phyloP scores from a whole-genome alignment of 352 stramenopile genomes.

The Aphanomyces euteiches region DNA sequence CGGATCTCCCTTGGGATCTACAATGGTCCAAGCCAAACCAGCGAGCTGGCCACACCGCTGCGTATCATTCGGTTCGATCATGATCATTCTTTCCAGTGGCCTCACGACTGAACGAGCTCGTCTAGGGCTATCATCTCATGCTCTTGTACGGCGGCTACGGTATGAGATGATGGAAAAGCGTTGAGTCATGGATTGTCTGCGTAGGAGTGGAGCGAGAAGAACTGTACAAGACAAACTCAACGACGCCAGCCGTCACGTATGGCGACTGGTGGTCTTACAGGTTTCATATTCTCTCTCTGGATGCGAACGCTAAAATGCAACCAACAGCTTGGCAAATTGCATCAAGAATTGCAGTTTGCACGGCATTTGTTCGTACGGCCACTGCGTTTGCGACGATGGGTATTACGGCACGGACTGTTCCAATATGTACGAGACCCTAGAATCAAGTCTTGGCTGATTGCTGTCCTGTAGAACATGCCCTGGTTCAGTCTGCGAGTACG shows the following conservation, averaged over 20 bases:
- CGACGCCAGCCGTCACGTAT: constrained; percentile 53
- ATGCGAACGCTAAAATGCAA: too few species aligned
- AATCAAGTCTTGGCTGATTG: background rate
- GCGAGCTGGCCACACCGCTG: constrained; percentile 75
- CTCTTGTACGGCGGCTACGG: constrained; percentile 88
- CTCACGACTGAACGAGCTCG: too few species aligned
- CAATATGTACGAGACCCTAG: constrained; percentile 59
- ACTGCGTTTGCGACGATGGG: constrained; percentile 90
- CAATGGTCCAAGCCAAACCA: constrained; percentile 86
- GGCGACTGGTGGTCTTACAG: constrained; percentile 88
- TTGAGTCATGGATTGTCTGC: background rate
- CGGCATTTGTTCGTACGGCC: constrained; percentile 88
- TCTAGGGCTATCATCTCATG: constrained; percentile 49
- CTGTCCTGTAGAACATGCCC: constrained; percentile 62
- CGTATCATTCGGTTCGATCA: constrained; percentile 60
- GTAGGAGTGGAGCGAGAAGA: constrained; percentile 41
- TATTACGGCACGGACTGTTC: constrained; percentile 97
- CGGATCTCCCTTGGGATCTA: constrained; percentile 55
- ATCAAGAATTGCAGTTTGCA: constrained; percentile 91
- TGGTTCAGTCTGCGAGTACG: constrained; percentile 90
- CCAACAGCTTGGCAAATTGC: constrained; percentile 61
- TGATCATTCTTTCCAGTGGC: too few species aligned
- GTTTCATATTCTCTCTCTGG: background rate
- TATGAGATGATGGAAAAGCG: background rate
- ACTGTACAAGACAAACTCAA: constrained; percentile 54